Conservation (phyloP, 257 asterid species). For the Primulina eburnea region DNA sequence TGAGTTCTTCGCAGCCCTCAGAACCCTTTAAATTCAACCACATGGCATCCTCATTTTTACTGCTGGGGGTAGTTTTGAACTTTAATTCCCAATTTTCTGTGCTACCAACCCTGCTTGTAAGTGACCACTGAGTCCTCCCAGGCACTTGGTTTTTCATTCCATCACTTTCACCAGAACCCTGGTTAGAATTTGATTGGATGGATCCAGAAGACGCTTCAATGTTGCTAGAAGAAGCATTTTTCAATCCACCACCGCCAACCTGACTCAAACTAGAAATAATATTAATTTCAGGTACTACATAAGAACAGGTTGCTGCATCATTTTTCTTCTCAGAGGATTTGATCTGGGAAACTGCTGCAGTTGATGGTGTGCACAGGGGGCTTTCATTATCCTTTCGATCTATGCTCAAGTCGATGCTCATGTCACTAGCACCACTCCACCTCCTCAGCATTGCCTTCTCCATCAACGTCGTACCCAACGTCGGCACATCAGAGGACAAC, state of each 20-base stretch:
- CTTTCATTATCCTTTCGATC: conserved; percentile 68
- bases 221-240: conserved; percentile 39
- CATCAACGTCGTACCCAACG: conserved; percentile 29
- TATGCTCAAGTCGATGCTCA: conserved; percentile 83
- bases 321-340: conserved; percentile 29
- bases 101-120: conserved; percentile 34
- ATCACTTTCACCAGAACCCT: conserved; percentile 33
- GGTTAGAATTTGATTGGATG: conserved; percentile 31
- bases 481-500: conserved; percentile 64
- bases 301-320: conserved; percentile 29
- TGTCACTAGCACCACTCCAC: conserved; percentile 93
- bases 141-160: conserved; percentile 39
- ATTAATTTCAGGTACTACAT: conserved; percentile 35
- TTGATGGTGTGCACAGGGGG: conserved; percentile 51
- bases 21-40: conserved; percentile 20
- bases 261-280: conserved; percentile 33
- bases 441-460: conserved; percentile 55
- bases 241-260: conserved; percentile 31
- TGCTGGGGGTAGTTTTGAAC: conserved; percentile 25
- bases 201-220: conserved; percentile 19
- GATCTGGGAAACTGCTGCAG: conserved; percentile 43
- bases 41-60: conserved; percentile 18
- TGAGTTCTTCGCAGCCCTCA: conserved; percentile 21
- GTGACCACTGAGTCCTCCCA: conserved; percentile 44
- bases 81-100: conserved; percentile 38